A percentile compares a stretch with the other conserved stretches of the same genome.
These are phyloP conservation scores for Penicillium fuscoglaucum DNA, from an alignment of 2,329 filamentous ascomycete genomes.

Conservation along the genomic window DNA sequence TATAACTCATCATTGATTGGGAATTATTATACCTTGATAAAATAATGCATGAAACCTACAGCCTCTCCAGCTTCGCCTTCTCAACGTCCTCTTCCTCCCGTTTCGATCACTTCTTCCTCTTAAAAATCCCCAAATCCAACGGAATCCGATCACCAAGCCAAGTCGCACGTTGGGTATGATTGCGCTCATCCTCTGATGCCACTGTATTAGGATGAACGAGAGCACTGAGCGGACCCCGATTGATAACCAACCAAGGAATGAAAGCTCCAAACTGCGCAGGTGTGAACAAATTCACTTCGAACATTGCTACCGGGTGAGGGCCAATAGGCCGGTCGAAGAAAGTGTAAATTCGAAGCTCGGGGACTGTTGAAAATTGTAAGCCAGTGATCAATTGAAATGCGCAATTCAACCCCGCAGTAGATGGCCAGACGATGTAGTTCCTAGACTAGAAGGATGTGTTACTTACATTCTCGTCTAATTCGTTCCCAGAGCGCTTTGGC, in stretches of 20 bases:
- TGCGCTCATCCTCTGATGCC: slow-evolving; percentile 52
- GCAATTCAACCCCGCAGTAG: not conserved
- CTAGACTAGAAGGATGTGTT: not conserved
- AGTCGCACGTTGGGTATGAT: slow-evolving; percentile 47
- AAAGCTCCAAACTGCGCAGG: slow-evolving; percentile 89
- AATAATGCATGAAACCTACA: not conserved
- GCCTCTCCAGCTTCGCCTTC: slow-evolving; percentile 2
- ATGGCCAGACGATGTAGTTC: not conserved
- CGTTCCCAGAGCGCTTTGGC: slow-evolving; percentile 74
- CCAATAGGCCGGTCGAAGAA: slow-evolving; percentile 77
- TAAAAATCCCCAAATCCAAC: slow-evolving; percentile 44
- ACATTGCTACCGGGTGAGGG: slow-evolving; percentile 83
- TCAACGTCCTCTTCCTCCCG: slow-evolving; percentile 17
- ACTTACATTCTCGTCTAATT: slow-evolving; percentile 74
- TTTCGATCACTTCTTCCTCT: slow-evolving; percentile 29
- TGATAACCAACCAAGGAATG: slow-evolving; percentile 78
- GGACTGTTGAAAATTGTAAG: slow-evolving; percentile 56
- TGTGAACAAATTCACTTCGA: slow-evolving; percentile 85
- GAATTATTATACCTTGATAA: not conserved
- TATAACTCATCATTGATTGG: not conserved
- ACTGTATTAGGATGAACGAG: slow-evolving; percentile 79
- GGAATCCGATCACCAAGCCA: slow-evolving; percentile 51
- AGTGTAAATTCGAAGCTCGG: slow-evolving; percentile 77
- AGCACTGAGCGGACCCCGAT: slow-evolving; percentile 75
- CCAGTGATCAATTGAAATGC: not conserved